Percentiles rank a stretch among this genome's conserved stretches.
Evolutionary conservation across 345 rosid genomes (phyloP).

Genomic region (Pugionium cornutum): DNA sequence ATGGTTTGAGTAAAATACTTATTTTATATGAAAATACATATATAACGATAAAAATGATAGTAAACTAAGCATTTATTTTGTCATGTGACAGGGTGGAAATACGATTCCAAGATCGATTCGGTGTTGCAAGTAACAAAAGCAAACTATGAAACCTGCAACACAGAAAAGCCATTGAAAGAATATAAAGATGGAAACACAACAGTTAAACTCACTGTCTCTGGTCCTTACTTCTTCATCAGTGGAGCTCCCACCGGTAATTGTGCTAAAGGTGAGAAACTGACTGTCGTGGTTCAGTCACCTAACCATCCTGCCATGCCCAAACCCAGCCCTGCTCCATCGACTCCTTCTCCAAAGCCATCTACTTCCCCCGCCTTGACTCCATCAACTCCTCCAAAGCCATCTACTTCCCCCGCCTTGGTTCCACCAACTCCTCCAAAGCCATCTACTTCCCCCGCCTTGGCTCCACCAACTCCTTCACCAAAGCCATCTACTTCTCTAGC

Average conservation of each 20-base stretch:
- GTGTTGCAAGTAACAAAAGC: slow-evolving; percentile 53
- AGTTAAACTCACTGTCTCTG: slow-evolving; percentile 42
- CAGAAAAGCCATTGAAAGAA: slow-evolving; percentile 39
- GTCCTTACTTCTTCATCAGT: slow-evolving; percentile 61
- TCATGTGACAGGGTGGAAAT: slow-evolving; percentile 45
- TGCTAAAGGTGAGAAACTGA: slow-evolving; percentile 51
- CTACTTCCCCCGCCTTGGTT: not conserved
- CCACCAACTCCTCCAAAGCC: not conserved
- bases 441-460: not conserved
- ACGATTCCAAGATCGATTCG: slow-evolving; percentile 46
- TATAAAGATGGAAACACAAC: slow-evolving; percentile 41
- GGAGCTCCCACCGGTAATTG: slow-evolving; percentile 49
- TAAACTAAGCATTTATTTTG: not conserved
- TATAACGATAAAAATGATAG: no score
- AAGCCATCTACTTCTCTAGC: not conserved
- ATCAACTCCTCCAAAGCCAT: not conserved
- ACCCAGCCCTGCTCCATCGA: slow-evolving; percentile 10
- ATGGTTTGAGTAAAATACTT: no score
- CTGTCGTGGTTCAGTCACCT: slow-evolving; percentile 47
- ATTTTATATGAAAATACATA: no score
- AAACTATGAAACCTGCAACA: slow-evolving; percentile 47
- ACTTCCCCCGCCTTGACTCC: not conserved
- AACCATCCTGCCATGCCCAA: slow-evolving; percentile 4
- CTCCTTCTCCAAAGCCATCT: not conserved
- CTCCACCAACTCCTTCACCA: not conserved